Percentiles rank a stretch among this genome's conserved stretches.
Evolutionary conservation across 1,139 yeast species (phyloP).

Genomic region (Geotrichum restrictum): DNA sequence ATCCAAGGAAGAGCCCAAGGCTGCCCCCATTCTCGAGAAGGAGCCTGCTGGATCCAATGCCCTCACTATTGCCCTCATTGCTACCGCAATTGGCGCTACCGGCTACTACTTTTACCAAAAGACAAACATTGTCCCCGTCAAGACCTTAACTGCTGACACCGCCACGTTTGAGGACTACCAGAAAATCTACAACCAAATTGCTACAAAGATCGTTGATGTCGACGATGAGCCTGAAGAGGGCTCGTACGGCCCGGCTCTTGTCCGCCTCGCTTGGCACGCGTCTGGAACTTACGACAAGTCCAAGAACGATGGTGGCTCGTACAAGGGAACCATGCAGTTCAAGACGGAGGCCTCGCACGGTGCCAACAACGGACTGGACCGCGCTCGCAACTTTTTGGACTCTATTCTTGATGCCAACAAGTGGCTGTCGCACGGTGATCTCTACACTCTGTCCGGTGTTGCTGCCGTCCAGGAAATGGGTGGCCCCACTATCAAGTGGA

Average conservation of each 20-base stretch:
- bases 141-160: slow-evolving; percentile 28
- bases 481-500: slow-evolving; percentile 85
- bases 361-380: slow-evolving; percentile 69
- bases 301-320: slow-evolving; percentile 70
- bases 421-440: slow-evolving; percentile 82
- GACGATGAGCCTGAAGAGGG: slow-evolving; percentile 69
- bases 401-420: slow-evolving; percentile 61
- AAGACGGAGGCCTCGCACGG: slow-evolving; percentile 62
- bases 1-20: slow-evolving; percentile 22
- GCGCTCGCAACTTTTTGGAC: slow-evolving; percentile 61
- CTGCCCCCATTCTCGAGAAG: slow-evolving; percentile 12
- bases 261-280: slow-evolving; percentile 73
- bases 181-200: slow-evolving; percentile 73
- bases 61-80: slow-evolving; percentile 16
- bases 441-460: slow-evolving; percentile 85
- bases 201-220: slow-evolving; percentile 63
- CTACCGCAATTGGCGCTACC: slow-evolving; percentile 20
- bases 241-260: slow-evolving; percentile 65
- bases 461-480: slow-evolving; percentile 78
- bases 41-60: slow-evolving; percentile 16
- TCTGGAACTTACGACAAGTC: slow-evolving; percentile 64
- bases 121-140: slow-evolving; percentile 30
- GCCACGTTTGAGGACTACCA: slow-evolving; percentile 59
- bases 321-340: slow-evolving; percentile 77
- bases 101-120: slow-evolving; percentile 23